phyloP scores from a whole-genome alignment of 2,329 filamentous ascomycete genomes.

The Endothia cerciana region DNA sequence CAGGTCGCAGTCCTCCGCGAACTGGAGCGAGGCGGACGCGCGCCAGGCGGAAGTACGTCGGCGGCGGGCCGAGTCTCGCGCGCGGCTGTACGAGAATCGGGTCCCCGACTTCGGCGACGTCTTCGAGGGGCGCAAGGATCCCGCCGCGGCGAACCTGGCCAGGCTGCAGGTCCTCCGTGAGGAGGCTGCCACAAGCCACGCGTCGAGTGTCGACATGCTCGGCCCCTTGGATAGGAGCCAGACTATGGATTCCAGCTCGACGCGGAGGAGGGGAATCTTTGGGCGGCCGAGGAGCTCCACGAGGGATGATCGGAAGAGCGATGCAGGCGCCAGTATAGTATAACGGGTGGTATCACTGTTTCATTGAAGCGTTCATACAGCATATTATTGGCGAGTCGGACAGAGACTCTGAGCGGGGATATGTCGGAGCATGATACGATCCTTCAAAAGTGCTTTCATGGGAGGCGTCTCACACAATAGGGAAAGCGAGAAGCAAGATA shows the following conservation, averaged over 20 bases:
- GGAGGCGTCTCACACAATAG: background rate
- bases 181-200: slow-evolving; percentile 12
- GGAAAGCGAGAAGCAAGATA: background rate
- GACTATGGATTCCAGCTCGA: slow-evolving; percentile 8
- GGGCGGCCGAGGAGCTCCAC: slow-evolving; percentile 26
- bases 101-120: slow-evolving; percentile 28
- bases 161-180: slow-evolving; percentile 27
- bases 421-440: background rate
- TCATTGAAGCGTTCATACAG: background rate
- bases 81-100: slow-evolving; percentile 12
- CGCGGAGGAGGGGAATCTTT: slow-evolving; percentile 22
- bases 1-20: slow-evolving; percentile 11
- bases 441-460: background rate
- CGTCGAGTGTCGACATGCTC: slow-evolving; percentile 13
- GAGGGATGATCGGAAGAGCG: background rate
- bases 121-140: slow-evolving; percentile 26
- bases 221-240: slow-evolving; percentile 11
- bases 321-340: slow-evolving; percentile 7
- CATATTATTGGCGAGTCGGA: background rate
- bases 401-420: background rate
- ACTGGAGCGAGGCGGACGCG: background rate
- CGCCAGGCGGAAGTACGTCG: slow-evolving; percentile 13
- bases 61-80: slow-evolving; percentile 24
- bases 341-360: background rate
- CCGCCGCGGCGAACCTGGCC: slow-evolving; percentile 16